These are phyloP conservation scores for Umbilicaria muhlenbergii DNA, from an alignment of 495 filamentous ascomycete genomes.

Conservation along the genomic window DNA sequence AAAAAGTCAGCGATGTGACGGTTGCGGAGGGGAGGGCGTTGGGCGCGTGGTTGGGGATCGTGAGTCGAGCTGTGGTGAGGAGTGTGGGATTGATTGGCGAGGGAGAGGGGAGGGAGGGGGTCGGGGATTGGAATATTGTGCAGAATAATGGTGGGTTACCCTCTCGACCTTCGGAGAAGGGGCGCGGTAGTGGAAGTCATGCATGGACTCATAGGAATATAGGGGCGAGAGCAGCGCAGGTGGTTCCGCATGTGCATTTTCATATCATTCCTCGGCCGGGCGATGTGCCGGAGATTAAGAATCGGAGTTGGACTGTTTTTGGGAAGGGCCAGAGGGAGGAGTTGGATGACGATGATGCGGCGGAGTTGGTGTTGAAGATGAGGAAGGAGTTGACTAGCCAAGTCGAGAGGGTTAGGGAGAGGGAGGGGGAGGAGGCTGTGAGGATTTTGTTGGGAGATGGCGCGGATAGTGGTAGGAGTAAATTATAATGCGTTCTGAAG, in stretches of 20 bases:
- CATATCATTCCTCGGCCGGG: conserved; percentile 66
- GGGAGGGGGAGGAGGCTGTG: conserved; percentile 22
- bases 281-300: conserved; percentile 25
- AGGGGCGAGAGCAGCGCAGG: conserved; percentile 73
- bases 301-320: conserved; percentile 66
- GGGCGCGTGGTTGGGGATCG: conserved; percentile 55
- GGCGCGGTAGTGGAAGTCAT: neutral
- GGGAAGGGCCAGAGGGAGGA: conserved; percentile 68
- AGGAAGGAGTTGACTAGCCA: conserved; percentile 42
- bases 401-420: conserved; percentile 28
- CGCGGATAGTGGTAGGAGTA: conserved; percentile 13
- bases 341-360: conserved; percentile 73
- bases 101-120: conserved; percentile 17
- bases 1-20: conserved; percentile 52
- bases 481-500: neutral
- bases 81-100: conserved; percentile 20
- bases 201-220: neutral
- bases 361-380: conserved; percentile 41
- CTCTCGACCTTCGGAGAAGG: neutral
- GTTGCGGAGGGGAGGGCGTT: conserved; percentile 39
- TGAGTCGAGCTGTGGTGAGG: conserved; percentile 53
- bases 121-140: conserved; percentile 78
- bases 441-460: conserved; percentile 5
- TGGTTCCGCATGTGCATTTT: conserved; percentile 83
- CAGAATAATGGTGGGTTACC: conserved; percentile 69